Evolutionary conservation across 306 rosid genomes (phyloP), one percentile per base, ranked within the genome.

Genomic region (Castanea mollissima): DNA sequence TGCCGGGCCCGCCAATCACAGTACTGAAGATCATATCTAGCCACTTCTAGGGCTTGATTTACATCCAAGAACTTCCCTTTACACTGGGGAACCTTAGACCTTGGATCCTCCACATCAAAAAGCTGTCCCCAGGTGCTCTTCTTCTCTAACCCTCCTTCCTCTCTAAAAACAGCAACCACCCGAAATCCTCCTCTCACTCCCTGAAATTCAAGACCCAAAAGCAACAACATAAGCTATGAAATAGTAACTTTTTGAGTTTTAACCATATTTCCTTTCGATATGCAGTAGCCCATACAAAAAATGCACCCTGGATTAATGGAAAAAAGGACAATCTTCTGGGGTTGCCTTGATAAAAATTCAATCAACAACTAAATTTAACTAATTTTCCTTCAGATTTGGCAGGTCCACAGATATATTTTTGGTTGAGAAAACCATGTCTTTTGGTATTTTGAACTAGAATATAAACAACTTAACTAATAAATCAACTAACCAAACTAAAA

Each of bases 1-100:
- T 89, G 99, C 23, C 99, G 93, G 87, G 99, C 99, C 46, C 97
- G 91, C 99, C 99, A 96, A 86, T 96, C 99, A 57, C 89, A 93
- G 78, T 93, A 96, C 55, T 93, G 97, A 85, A 96, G 78, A 83
- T 96, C 99, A 49, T 65, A 84, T 75, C 96, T 89, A 49, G 94
- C 99, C 57, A 96, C 93, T 89, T 96, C 98, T 44, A 91, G 73
- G 35, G 98, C 99, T 87, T 93, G 96, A 69, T 85, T 63, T 59
- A 82, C 82, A 80, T 96, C 97, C 87, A 91, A 79, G 82, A 93
- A 79, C 83, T 96, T 96, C 62, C 98, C 93, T 82, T 96, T 90
- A 69, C 72, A 55, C 76, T 82, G 92, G 6, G 92, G 92, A 25
- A 83, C 81, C 84, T 88, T 96, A 5, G 92, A 80, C 73, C 99